Evolutionary conservation across 306 rosid genomes (phyloP).

Genomic region (Carpinus fangiana): DNA sequence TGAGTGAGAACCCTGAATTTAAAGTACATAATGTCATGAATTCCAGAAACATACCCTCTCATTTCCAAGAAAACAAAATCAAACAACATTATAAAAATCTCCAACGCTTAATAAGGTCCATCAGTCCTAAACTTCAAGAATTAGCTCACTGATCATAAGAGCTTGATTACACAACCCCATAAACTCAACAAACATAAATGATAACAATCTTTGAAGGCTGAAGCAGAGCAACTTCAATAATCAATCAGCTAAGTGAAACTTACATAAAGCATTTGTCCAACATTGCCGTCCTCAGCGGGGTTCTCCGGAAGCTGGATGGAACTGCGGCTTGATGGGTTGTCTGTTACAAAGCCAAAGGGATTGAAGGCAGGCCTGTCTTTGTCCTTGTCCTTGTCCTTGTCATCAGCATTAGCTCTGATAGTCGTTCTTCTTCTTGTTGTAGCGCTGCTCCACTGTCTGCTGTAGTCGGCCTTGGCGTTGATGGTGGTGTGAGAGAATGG

Average conservation of each 20-base stretch:
- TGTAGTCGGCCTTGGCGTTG: conserved; percentile 24
- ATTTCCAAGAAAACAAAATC: background rate
- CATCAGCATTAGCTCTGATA: conserved; percentile 53
- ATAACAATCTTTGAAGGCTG: background rate
- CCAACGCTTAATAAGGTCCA: background rate
- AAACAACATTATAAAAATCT: background rate
- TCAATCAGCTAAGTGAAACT: conserved; percentile 5
- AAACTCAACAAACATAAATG: background rate
- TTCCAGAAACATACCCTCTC: background rate
- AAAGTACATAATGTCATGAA: background rate
- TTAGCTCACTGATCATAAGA: background rate
- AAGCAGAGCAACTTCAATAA: background rate
- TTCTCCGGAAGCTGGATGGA: conserved; percentile 79
- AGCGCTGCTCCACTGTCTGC: background rate
- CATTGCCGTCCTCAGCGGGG: conserved; percentile 97
- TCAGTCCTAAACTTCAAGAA: background rate
- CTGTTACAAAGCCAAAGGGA: conserved; percentile 96
- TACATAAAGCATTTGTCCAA: conserved; percentile 93
- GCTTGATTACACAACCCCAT: background rate
- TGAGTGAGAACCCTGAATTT: too few relatives aligned
- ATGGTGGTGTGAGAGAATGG: conserved; percentile 24
- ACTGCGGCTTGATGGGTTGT: conserved; percentile 85
- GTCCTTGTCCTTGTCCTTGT: conserved; percentile 36
- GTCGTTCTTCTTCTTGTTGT: background rate
- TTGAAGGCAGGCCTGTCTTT: conserved; percentile 58